Evolutionary conservation across 1,139 yeast genomes (phyloP).

Genomic region (Zygoascus meyerae): DNA sequence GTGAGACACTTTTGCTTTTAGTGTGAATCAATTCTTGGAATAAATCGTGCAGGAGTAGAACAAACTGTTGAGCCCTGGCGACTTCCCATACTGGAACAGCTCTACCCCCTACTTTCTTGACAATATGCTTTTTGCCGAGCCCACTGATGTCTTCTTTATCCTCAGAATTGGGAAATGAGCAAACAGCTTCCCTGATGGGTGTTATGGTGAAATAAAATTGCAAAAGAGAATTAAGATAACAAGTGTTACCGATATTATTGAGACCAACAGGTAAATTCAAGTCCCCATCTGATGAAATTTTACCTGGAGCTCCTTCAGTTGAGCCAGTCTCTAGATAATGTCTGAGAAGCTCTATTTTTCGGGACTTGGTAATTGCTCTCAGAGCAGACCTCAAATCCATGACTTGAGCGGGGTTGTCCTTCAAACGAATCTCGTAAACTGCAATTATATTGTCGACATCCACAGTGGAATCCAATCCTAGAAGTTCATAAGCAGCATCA

Average conservation of each 20-base stretch:
- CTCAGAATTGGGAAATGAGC: conserved; percentile 43
- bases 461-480: conserved; percentile 26
- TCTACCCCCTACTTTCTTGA: conserved; percentile 75
- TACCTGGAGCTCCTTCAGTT: conserved; percentile 13
- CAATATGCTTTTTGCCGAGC: conserved; percentile 17
- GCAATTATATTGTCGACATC: conserved; percentile 28
- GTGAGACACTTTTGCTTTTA: conserved; percentile 61
- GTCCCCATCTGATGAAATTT: conserved; percentile 15
- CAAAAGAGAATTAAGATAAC: conserved; percentile 81
- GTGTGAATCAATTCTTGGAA: conserved; percentile 67
- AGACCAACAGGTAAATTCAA: conserved; percentile 70
- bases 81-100: conserved; percentile 67
- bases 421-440: conserved; percentile 29
- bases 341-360: conserved; percentile 25
- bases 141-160: conserved; percentile 25
- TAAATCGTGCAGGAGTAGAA: conserved; percentile 61
- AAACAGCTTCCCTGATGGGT: conserved; percentile 67
- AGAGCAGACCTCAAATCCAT: conserved; percentile 33
- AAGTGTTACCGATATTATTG: conserved; percentile 91
- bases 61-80: conserved; percentile 73
- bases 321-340: conserved; percentile 25
- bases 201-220: conserved; percentile 85
- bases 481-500: conserved; percentile 51
- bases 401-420: conserved; percentile 30
- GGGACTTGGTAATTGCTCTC: conserved; percentile 29